Percentiles rank a stretch among this genome's conserved stretches.
Conservation (phyloP, 257 asterid species). For the Vinca minor region DNA sequence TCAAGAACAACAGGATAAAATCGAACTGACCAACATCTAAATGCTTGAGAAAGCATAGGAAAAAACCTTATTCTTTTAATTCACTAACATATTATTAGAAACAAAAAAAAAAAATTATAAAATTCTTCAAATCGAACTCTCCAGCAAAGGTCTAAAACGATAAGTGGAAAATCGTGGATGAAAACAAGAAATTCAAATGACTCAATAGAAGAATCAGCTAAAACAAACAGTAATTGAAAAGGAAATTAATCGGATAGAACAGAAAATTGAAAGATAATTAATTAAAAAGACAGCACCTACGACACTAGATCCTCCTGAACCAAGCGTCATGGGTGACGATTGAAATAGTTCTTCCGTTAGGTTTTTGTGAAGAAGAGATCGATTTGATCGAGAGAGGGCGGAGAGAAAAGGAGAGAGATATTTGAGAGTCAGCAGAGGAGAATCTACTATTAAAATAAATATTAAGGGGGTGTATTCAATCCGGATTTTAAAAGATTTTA, state of each 20-base stretch:
- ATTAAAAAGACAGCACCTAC: constrained; percentile 60
- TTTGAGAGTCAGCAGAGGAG: not conserved
- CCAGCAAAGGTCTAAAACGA: not conserved
- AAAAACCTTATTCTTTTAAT: too few species aligned
- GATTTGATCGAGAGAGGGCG: constrained; percentile 25
- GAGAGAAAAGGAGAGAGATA: constrained; percentile 6
- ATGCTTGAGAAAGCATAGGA: too few species aligned
- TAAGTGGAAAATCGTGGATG: not conserved
- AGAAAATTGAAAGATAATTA: too few species aligned
- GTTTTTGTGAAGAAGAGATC: constrained; percentile 15
- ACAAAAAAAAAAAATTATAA: too few species aligned
- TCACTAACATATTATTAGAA: too few species aligned
- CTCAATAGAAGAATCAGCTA: not conserved
- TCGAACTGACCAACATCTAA: not conserved
- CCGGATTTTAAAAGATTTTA: too few species aligned
- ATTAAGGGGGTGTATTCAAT: too few species aligned
- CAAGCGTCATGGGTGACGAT: constrained; percentile 51
- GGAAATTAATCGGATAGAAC: not conserved
- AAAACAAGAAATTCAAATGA: not conserved
- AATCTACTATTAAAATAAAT: too few species aligned
- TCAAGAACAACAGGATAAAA: not conserved
- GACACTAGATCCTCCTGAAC: constrained; percentile 82
- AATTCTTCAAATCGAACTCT: not conserved
- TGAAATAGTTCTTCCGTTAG: too few species aligned
- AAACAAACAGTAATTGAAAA: too few species aligned